Percentiles rank a stretch among this genome's conserved stretches.
Evolutionary conservation across 2,329 filamentous ascomycete species (phyloP).

Genomic region (Shiraia sp.): DNA sequence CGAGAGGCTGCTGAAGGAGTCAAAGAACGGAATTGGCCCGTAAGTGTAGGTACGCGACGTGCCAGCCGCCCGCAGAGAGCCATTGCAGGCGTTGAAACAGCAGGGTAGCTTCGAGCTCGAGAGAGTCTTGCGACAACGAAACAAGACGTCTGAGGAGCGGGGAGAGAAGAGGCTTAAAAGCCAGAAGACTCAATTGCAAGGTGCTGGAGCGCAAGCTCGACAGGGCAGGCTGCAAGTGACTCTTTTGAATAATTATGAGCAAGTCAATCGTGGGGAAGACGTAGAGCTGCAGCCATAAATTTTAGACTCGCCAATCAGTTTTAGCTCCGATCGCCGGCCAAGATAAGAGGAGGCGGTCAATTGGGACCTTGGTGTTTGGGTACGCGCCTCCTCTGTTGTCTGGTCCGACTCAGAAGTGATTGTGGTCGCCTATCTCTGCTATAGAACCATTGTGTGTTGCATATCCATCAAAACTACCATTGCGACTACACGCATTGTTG

Average conservation of each 20-base stretch:
- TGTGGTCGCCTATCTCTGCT: no score
- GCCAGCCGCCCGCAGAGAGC: slow-evolving; percentile 48
- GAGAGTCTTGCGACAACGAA: slow-evolving; percentile 16
- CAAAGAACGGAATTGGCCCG: slow-evolving; percentile 37
- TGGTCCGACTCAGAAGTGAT: not conserved
- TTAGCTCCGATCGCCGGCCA: slow-evolving; percentile 35
- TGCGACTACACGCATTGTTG: no score
- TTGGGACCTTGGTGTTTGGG: not conserved
- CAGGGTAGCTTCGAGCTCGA: slow-evolving; percentile 38
- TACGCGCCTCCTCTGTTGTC: not conserved
- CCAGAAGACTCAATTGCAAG: slow-evolving; percentile 32
- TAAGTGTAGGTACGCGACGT: slow-evolving; percentile 44
- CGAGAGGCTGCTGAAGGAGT: slow-evolving; percentile 34
- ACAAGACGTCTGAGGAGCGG: slow-evolving; percentile 21
- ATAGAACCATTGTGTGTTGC: no score
- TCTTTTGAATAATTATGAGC: slow-evolving; percentile 31
- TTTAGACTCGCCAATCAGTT: slow-evolving; percentile 33
- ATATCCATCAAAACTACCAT: no score
- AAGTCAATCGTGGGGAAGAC: slow-evolving; percentile 34
- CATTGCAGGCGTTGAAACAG: slow-evolving; percentile 42
- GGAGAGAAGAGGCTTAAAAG: slow-evolving; percentile 19
- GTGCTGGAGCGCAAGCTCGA: slow-evolving; percentile 34
- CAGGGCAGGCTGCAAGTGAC: slow-evolving; percentile 31
- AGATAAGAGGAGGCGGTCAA: slow-evolving; percentile 30
- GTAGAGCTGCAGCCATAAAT: slow-evolving; percentile 37